These are phyloP conservation scores for Aspergillus bridgeri DNA, from an alignment of 495 filamentous ascomycete species.

Conservation along the genomic window DNA sequence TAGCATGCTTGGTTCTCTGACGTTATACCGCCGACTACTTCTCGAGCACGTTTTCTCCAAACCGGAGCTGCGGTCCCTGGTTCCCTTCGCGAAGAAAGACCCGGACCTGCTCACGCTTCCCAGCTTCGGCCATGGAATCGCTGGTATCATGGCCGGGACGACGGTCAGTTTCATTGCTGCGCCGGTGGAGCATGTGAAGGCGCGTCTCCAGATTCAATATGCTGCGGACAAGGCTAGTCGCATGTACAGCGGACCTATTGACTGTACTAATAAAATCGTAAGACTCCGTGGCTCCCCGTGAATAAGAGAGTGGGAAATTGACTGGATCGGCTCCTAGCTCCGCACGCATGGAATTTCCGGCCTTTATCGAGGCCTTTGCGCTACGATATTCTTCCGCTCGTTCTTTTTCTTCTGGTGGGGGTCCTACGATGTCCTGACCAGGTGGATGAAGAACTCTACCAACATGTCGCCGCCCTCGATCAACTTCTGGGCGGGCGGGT, in stretches of 20 bases:
- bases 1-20: conserved; percentile 87
- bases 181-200: conserved; percentile 94
- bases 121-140: conserved; percentile 75
- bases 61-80: conserved; percentile 39
- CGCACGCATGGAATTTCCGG: conserved; percentile 68
- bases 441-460: conserved; percentile 61
- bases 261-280: conserved; percentile 72
- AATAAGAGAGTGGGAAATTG: background rate
- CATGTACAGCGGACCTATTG: conserved; percentile 81
- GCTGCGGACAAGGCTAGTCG: conserved; percentile 66
- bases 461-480: conserved; percentile 71
- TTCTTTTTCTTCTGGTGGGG: conserved; percentile 99
- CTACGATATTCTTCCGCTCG: conserved; percentile 82
- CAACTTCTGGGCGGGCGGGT: conserved; percentile 96
- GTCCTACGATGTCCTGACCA: conserved; percentile 79
- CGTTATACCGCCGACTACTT: conserved; percentile 79
- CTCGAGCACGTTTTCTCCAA: conserved; percentile 73
- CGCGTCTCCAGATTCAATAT: conserved; percentile 91
- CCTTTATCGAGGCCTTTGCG: conserved; percentile 77
- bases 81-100: conserved; percentile 31
- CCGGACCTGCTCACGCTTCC: conserved; percentile 55
- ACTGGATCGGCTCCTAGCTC: conserved; percentile 25
- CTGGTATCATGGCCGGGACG: conserved; percentile 80
- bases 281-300: no score
- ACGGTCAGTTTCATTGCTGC: conserved; percentile 92